phyloP scores from a whole-genome alignment of 495 filamentous ascomycete species.

The Xylaria longipes region DNA sequence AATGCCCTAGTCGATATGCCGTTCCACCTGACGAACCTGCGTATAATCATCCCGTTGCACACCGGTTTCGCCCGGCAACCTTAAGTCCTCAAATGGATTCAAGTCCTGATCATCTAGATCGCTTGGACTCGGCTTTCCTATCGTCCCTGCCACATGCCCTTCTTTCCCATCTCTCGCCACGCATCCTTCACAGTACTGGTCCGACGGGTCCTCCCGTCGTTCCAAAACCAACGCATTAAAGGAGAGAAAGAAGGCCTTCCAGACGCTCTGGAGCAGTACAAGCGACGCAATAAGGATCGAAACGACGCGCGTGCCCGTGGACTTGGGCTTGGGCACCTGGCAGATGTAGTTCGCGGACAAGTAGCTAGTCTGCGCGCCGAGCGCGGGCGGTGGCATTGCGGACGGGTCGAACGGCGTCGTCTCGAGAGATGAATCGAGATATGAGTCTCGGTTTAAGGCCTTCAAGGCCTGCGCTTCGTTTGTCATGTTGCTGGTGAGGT shows the following conservation, averaged over 20 bases:
- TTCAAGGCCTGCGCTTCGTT: conserved; percentile 3
- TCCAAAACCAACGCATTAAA: not conserved
- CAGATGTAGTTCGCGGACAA: conserved; percentile 5
- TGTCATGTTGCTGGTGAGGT: conserved; percentile 1
- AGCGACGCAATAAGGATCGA: not conserved
- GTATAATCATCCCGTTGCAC: too few species aligned
- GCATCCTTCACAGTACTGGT: not conserved
- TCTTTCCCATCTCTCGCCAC: not conserved
- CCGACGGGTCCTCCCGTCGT: not conserved
- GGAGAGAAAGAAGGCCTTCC: not conserved
- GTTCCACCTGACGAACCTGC: too few species aligned
- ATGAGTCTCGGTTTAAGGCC: not conserved
- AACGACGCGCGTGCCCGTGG: not conserved
- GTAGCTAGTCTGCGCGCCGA: conserved; percentile 1
- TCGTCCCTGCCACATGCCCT: too few species aligned
- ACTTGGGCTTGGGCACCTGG: not conserved
- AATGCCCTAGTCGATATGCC: not conserved
- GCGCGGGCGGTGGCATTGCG: not conserved
- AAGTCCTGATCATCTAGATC: too few species aligned
- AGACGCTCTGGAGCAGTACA: not conserved
- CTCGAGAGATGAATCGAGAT: not conserved
- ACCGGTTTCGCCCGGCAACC: too few species aligned
- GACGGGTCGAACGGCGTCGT: conserved; percentile 2
- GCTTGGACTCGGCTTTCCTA: too few species aligned
- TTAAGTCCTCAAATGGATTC: too few species aligned